Percentiles rank a stretch among this genome's conserved stretches.
Conservation (phyloP, 2,329 filamentous ascomycete genomes). For the Stagonosporopsis cucurbitacearum region DNA sequence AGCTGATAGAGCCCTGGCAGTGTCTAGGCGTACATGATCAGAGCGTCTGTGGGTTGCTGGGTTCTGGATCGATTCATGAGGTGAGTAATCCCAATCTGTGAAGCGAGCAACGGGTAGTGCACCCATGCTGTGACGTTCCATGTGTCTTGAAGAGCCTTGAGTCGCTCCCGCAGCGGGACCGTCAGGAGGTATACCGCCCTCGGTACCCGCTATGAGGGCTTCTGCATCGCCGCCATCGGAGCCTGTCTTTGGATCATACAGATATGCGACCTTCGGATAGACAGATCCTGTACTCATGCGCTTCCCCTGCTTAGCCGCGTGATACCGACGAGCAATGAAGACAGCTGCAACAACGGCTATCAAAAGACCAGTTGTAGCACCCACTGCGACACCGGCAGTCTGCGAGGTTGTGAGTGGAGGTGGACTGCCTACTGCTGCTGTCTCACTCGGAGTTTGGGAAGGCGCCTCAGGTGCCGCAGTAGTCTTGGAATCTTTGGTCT, state of each 20-base stretch:
- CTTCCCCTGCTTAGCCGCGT: conserved; percentile 27
- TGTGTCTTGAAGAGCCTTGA: background rate
- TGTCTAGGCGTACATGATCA: conserved; percentile 13
- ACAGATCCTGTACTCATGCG: conserved; percentile 31
- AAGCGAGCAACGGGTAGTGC: conserved; percentile 10
- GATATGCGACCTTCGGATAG: conserved; percentile 43
- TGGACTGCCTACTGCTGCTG: conserved; percentile 16
- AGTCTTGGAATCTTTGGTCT: background rate
- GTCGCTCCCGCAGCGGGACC: background rate
- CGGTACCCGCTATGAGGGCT: conserved; percentile 34
- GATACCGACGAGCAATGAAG: conserved; percentile 44
- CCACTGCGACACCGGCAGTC: conserved; percentile 46
- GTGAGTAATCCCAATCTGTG: conserved; percentile 21
- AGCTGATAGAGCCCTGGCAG: conserved; percentile 18
- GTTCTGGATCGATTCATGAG: conserved; percentile 15
- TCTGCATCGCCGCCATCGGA: conserved; percentile 27
- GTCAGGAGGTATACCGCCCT: conserved; percentile 11
- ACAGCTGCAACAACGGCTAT: conserved; percentile 43
- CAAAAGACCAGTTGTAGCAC: conserved; percentile 41
- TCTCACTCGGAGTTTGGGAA: conserved; percentile 22
- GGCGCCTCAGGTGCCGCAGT: conserved; percentile 8
- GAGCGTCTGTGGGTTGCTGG: conserved; percentile 15
- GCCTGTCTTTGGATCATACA: conserved; percentile 42
- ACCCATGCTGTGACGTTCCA: conserved; percentile 10
- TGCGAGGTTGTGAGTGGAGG: conserved; percentile 37